phyloP scores from a whole-genome alignment of 2,329 filamentous ascomycete genomes.

The Bipolaris zeicola region DNA sequence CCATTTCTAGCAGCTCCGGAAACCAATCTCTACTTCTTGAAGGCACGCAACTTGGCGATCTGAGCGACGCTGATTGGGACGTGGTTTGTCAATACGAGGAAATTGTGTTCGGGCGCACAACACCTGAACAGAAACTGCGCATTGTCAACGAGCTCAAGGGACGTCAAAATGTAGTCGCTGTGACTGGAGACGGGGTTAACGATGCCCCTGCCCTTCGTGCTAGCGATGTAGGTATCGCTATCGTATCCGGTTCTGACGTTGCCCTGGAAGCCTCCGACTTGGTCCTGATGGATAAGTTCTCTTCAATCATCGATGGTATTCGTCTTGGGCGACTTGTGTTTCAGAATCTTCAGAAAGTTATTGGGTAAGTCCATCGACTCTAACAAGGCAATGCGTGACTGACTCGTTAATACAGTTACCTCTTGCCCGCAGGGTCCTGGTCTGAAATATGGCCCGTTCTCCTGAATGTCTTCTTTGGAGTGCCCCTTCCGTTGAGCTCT shows the following conservation, averaged over 20 bases:
- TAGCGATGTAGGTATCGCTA: neutral
- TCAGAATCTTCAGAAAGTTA: neutral
- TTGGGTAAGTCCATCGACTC: neutral
- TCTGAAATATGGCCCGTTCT: conserved; percentile 1
- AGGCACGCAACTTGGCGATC: neutral
- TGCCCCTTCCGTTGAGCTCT: neutral
- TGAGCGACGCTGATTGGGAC: neutral
- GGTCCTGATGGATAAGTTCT: neutral
- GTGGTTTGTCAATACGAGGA: neutral
- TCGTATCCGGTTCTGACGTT: neutral
- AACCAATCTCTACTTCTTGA: neutral
- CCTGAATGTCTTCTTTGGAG: conserved; percentile 1
- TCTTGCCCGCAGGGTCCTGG: neutral
- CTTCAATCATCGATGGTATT: neutral
- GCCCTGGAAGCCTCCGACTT: neutral
- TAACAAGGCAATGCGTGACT: neutral
- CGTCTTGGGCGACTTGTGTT: neutral
- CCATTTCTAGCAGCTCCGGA: neutral
- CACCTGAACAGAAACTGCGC: neutral
- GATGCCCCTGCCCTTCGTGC: neutral
- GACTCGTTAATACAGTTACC: neutral
- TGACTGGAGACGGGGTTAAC: neutral
- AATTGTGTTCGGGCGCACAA: neutral
- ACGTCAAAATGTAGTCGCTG: neutral
- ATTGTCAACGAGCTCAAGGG: neutral